Evolutionary conservation across 176 grass and related monocot genomes (phyloP).

Genomic region (Canna indica): DNA sequence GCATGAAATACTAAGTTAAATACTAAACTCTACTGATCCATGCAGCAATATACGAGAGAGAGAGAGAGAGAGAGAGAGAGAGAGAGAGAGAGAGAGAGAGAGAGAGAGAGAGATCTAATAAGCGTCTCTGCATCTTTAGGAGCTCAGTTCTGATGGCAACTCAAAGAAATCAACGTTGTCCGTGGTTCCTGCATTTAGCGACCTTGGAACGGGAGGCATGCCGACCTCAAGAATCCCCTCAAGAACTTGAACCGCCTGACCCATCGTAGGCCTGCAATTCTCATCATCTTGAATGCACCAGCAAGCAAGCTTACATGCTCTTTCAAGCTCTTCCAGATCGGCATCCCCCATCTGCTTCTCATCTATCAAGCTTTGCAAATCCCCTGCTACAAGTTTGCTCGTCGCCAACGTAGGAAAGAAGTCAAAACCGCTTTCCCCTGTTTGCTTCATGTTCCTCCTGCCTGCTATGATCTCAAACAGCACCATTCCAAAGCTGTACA

Average conservation of each 20-base stretch:
- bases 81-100: too few relatives aligned
- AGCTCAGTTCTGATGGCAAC: too few relatives aligned
- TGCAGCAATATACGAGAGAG: too few relatives aligned
- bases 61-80: too few relatives aligned
- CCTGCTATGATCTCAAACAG: neutral
- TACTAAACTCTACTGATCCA: too few relatives aligned
- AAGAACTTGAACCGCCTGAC: neutral
- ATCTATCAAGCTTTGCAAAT: neutral
- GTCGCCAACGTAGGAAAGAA: neutral
- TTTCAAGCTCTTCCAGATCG: neutral
- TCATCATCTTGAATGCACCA: conserved; percentile 8
- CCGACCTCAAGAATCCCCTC: neutral
- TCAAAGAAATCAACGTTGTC: neutral
- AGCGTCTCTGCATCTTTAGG: too few relatives aligned
- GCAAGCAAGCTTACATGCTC: neutral
- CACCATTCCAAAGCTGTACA: neutral
- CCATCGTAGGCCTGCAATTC: neutral
- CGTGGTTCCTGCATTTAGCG: neutral
- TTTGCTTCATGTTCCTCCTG: neutral
- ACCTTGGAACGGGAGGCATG: conserved; percentile 2
- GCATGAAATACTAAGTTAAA: too few relatives aligned
- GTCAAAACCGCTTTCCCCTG: neutral
- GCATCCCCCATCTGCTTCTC: neutral
- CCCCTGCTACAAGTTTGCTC: neutral
- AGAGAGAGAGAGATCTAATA: too few relatives aligned